Base-by-base conservation (phyloP, 805 yeast species). In the Candida chauliodis region DNA sequence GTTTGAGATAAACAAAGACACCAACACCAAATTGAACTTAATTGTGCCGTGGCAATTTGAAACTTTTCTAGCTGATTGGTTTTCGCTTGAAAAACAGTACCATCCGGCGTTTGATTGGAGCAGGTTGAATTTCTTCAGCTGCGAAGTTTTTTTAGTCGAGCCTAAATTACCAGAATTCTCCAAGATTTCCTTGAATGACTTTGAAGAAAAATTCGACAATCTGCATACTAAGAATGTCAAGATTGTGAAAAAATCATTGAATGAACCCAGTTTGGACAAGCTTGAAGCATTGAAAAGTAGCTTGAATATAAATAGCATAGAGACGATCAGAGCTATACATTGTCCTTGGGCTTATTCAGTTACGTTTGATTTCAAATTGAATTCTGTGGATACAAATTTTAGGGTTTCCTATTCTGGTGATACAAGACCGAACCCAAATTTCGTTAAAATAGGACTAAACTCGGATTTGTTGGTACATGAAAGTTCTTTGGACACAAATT, bases 401-500 rank as follows among this genome's bases (percentile, higher is more conserved):
- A 83, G 77, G 48, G 68, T 90, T 1, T 82, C 96, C 1, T 93
- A 86, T 56, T 88, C 96, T 2, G 99, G 99, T 9, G 99, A 93
- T 55, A 87, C 98, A 0, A 76, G 97, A 50, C 99, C 99, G 0
- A 81, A 79, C 46, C 52, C 63, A 3, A 61, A 56, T 34, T 89
- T 89, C 59, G 76, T 83, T 0, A 69, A 63, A 2, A 74, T 86
- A 37, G 98, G 96, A 1, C 43, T 53, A 15, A 57, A 66, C 9
- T 76, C 87, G 19, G 91, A 88, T 53, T 57, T 93, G 34, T 69
- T 93, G 42, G 80, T 93, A 34, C 99, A 93, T 58, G 99, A 93
- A 58, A 90, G 97, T 0, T 87, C 99, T 0, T 73, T 93, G 44
- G 96, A 87, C 41, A 86, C 88, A 56, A 85, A 75, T 22, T 67